Base-by-base conservation (phyloP, 1,139 yeast species). In the Candida pseudoviswanathii region DNA sequence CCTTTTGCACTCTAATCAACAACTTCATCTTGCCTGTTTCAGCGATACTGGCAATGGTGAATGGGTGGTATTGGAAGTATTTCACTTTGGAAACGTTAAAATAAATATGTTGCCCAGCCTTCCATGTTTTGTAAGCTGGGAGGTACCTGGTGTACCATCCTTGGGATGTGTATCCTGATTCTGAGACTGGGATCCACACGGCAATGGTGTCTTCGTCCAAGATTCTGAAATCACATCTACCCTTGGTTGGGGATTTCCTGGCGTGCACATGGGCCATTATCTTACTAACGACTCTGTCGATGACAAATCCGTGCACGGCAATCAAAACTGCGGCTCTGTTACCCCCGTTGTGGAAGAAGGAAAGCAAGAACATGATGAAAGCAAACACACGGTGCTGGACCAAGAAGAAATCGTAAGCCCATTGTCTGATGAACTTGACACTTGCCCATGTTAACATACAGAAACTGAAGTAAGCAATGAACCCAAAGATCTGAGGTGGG, bases 401-500 rank as follows among this genome's bases (percentile, higher is more conserved):
- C 47, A 78, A 62, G 56, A 78, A 78, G 53, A 75, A 65, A 44
- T 78, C 82, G 53, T 68, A 78, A 2, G 80, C 72, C 54, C 66
- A 66, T 46, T 62, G 64, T 52, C 83, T 58, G 9, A 78, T 58
- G 45, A 71, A 62, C 49, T 66, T 68, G 25, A 73, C 43, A 43
- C 76, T 68, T 3, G 68, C 75, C 64, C 73, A 68, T 8, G 70
- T 71, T 51, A 78, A 59, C 41, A 76, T 44, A 31, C 64, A 64
- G 56, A 78, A 65, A 43, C 69, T 61, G 4, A 69, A 67, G 54
- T 71, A 75, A 0, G 82, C 73, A 49, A 78, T 78, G 64, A 75
- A 71, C 4, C 82, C 83, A 60, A 78, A 78, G 25, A 75, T 75
- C 55, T 77, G 81, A 0, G 83, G 83, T 3, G 83, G 83, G 43